phyloP scores from a whole-genome alignment of 768 basidiomycete species.

The Strobilomyces confusus region DNA sequence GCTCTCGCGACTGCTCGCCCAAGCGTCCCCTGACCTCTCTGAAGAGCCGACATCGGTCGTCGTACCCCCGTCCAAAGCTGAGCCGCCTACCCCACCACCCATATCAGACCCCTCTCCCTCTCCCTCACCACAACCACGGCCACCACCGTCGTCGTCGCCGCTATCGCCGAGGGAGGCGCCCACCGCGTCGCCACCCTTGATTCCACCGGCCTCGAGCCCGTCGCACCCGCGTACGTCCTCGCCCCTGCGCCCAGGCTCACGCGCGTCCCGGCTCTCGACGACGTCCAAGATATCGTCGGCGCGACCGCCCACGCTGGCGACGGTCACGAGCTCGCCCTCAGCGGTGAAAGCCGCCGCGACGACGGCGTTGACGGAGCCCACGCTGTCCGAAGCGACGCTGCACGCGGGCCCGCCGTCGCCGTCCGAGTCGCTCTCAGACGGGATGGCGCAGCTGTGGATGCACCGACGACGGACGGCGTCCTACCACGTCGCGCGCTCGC shows the following conservation, averaged over 20 bases:
- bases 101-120: conserved; percentile 1
- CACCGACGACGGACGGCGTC: conserved; percentile 58
- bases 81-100: conserved; percentile 26
- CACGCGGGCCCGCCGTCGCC: conserved; percentile 52
- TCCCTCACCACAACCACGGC: conserved; percentile 33
- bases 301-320: conserved; percentile 58
- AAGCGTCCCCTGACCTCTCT: conserved; percentile 46
- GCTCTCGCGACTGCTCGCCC: conserved; percentile 73
- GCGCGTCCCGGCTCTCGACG: conserved; percentile 65
- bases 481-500: conserved; percentile 51
- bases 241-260: conserved; percentile 67
- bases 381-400: conserved; percentile 29
- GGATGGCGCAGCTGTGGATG: conserved; percentile 43
- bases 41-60: conserved; percentile 33
- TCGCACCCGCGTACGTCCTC: conserved; percentile 37
- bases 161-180: conserved; percentile 1
- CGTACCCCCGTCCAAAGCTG: conserved; percentile 26
- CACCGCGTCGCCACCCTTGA: conserved; percentile 2
- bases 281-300: conserved; percentile 66
- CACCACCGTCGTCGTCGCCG: conserved; percentile 24
- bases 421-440: conserved; percentile 59
- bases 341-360: conserved; percentile 61
- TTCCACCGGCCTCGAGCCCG: conserved; percentile 28
- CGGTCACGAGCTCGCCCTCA: conserved; percentile 38
- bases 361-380: conserved; percentile 59